Base-by-base conservation (phyloP, 352 stramenopile genomes). In the Globisporangium sylvaticum region DNA sequence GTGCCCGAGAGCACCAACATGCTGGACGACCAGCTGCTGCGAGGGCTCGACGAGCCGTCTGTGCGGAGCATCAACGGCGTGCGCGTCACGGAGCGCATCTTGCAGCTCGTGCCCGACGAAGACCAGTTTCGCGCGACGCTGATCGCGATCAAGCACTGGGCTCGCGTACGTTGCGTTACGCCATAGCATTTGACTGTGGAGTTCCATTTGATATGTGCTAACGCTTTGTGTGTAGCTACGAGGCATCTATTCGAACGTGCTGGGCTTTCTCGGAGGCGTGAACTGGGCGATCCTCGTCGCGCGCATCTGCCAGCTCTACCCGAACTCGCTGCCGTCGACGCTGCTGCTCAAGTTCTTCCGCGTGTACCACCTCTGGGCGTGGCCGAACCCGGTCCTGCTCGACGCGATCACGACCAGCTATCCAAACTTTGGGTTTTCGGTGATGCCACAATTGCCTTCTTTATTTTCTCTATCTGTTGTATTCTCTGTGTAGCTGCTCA, bases 221-320 rank as follows among this genome's bases (percentile, higher is more conserved):
- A n/a, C n/a, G n/a, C n/a, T n/a, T n/a, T n/a, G n/a, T n/a, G n/a
- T n/a, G 20, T 58, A 95, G 79, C 74, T 94, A 46, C 90, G 98
- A 29, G 97, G 98, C 34, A 87, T 99, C 62, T 99, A 99, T 76
- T 98, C 92, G n/a, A 99, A 99, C 79, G 96, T 99, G 34, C 79
- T 99, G 27, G 98, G 97, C 18, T 99, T 99, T 70, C 76, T 99
- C 0, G 97, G 98, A 53, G 98, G 98, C 18, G 92, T 99, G 1
- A 99, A 99, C 77, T 99, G 91, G 84, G 97, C 97, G 29, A 99
- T 99, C 61, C 83, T 99, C 22, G 95, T 98, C 15, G 97, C 94
- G 42, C 92, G 92, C 31, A 90, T 99, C 15, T 99, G 91, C 70
- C 93, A 98, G 72, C 78, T 97, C 20, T 97, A 97, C 64, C 84